Evolutionary conservation across 768 basidiomycete genomes (phyloP), one percentile per base, ranked within the genome.

Genomic region (Ephemerocybe angulata): DNA sequence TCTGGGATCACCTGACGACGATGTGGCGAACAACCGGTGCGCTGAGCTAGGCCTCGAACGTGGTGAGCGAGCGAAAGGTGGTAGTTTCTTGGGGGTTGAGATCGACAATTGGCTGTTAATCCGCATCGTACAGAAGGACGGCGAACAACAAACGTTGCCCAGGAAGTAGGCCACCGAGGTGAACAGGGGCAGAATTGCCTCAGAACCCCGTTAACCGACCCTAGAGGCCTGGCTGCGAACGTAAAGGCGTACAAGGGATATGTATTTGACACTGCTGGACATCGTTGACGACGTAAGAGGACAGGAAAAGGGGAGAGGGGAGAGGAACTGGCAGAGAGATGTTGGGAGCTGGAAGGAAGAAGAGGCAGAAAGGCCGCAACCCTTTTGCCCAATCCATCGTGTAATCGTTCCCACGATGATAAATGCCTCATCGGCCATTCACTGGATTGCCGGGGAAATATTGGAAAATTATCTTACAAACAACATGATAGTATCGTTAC

Each of bases 341-440:
- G n/a, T n/a, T n/a, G n/a, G n/a, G n/a, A n/a, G n/a, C n/a, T n/a
- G n/a, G n/a, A 35, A 17, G 17, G 33, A 8, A 35, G 17, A 17
- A 35, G 33, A 35, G 33, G 33, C 8, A 8, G 33, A 8, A 35
- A 8, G 8, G 8, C 33, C 10, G 17, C 33, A 35, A 35, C 8
- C 10, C 8, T 8, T 8, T 35, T 8, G 33, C 33, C 17, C 33
- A 35, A 21, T 13, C 43, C 7, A n/a, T 21, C 17, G 7, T 31
- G 17, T 15, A 17, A 22, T 8, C 28, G 21, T 48, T 33, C 29
- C 48, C 48, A 50, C 29, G 30, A 19, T 10, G 19, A 49, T 50
- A 50, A 50, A 50, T 50, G 48, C 48, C 48, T 50, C 48, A 50
- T 50, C 43, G 4, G 43, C 5, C 43, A 11, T 25, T 46, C 22